Percentiles rank a stretch among this genome's conserved stretches.
These are phyloP conservation scores for Schwanniomyces etchellsii DNA, from an alignment of 1,139 yeast genomes.

Conservation along the genomic window DNA sequence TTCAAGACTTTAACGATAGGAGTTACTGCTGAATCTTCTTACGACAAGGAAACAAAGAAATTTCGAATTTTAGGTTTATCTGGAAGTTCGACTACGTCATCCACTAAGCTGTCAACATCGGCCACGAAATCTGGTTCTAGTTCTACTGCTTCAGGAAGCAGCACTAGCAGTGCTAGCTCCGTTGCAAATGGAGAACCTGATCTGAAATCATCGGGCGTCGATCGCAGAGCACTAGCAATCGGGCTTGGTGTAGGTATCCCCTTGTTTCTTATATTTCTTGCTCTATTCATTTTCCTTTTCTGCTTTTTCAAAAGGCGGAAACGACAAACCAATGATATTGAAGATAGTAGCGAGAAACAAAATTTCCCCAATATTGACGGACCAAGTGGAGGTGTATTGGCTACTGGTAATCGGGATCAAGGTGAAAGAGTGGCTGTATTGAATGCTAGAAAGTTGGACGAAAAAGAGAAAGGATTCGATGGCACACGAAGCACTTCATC, in stretches of 20 bases:
- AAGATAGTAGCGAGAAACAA: slow-evolving; percentile 13
- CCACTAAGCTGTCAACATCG: slow-evolving; percentile 15
- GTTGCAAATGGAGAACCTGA: slow-evolving; percentile 10
- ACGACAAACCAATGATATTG: slow-evolving; percentile 25
- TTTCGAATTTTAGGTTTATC: slow-evolving; percentile 57
- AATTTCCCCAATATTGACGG: slow-evolving; percentile 29
- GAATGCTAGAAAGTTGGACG: slow-evolving; percentile 50
- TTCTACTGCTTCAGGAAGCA: slow-evolving; percentile 7
- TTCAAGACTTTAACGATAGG: slow-evolving; percentile 47
- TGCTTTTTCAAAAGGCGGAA: slow-evolving; percentile 46
- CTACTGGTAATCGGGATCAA: slow-evolving; percentile 22
- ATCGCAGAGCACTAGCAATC: slow-evolving; percentile 55
- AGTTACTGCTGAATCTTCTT: slow-evolving; percentile 44
- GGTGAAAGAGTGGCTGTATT: slow-evolving; percentile 28
- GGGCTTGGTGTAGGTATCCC: slow-evolving; percentile 90
- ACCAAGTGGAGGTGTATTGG: slow-evolving; percentile 30
- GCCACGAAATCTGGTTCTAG: slow-evolving; percentile 16
- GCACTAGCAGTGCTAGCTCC: slow-evolving; percentile 16
- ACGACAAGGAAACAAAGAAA: slow-evolving; percentile 29
- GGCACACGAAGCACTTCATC: slow-evolving; percentile 26
- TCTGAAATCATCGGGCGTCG: slow-evolving; percentile 9
- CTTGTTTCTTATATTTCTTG: slow-evolving; percentile 41
- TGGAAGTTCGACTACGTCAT: slow-evolving; percentile 12
- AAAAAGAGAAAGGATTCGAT: slow-evolving; percentile 18
- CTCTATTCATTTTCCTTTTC: slow-evolving; percentile 43